Evolutionary conservation across 345 rosid genomes (phyloP).

Genomic region (Citrus reticulata): DNA sequence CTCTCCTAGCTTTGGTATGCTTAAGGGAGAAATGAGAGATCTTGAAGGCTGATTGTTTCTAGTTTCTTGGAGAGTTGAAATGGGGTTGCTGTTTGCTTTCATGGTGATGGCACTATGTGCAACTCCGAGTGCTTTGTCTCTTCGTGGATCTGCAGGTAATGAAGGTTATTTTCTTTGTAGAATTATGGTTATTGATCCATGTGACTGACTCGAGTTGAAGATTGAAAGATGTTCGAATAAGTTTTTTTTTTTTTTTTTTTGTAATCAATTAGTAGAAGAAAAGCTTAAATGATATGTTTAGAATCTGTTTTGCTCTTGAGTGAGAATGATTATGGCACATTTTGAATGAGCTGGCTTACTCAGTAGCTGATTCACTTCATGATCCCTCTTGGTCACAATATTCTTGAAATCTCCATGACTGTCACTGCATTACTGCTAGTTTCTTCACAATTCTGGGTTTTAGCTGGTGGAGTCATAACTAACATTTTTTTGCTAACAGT

Average conservation of each 20-base stretch:
- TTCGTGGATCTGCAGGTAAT: constrained; percentile 63
- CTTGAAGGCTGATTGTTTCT: constrained; percentile 16
- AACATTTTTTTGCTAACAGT: neutral
- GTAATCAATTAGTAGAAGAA: neutral
- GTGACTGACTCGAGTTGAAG: neutral
- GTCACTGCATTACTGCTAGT: constrained; percentile 4
- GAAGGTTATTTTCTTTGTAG: constrained; percentile 9
- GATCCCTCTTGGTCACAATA: neutral
- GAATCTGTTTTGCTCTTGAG: neutral
- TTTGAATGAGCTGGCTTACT: neutral
- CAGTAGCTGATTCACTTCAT: too few species aligned
- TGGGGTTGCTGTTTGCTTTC: constrained; percentile 33
- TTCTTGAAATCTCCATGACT: neutral
- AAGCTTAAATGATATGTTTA: too few species aligned
- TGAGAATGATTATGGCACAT: neutral
- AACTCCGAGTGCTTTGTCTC: constrained; percentile 21
- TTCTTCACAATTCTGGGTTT: neutral
- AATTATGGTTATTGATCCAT: constrained; percentile 7
- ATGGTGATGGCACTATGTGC: constrained; percentile 27
- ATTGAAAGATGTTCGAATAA: neutral
- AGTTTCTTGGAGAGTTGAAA: constrained; percentile 17
- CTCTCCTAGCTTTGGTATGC: constrained; percentile 12
- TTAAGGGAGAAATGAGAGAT: constrained; percentile 27
- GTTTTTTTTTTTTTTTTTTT: too few species aligned
- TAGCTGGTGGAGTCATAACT: neutral